phyloP scores from a whole-genome alignment of 768 basidiomycete species.

The Pleurotus platypus region DNA sequence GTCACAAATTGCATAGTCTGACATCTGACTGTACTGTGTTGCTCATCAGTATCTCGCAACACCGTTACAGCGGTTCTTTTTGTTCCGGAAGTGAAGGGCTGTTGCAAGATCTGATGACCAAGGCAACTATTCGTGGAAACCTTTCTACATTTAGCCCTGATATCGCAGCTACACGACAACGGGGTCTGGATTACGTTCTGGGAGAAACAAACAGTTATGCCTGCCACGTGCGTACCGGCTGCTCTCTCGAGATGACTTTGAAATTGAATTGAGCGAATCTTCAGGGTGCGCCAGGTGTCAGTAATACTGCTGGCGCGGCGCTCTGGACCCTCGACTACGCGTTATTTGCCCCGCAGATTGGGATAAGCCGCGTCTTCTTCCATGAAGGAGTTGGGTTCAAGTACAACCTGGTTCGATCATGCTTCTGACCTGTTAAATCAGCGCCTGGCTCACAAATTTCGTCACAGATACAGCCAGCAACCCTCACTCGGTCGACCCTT shows the following conservation, averaged over 20 bases:
- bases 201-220: constrained; percentile 60
- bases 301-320: constrained; percentile 68
- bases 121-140: constrained; percentile 54
- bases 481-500: constrained; percentile 53
- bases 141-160: constrained; percentile 49
- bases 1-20: not conserved
- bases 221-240: constrained; percentile 30
- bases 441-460: not conserved
- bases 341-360: constrained; percentile 55
- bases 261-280: not conserved
- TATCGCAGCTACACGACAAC: constrained; percentile 42
- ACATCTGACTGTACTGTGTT: not conserved
- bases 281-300: constrained; percentile 51
- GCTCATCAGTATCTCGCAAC: constrained; percentile 47
- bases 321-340: constrained; percentile 68
- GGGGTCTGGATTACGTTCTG: constrained; percentile 53
- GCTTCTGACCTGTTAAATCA: not conserved
- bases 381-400: constrained; percentile 71
- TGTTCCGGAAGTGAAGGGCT: constrained; percentile 50
- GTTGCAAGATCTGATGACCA: constrained; percentile 65
- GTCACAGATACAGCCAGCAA: constrained; percentile 57
- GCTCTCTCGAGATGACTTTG: not conserved
- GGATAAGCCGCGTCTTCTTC: constrained; percentile 54
- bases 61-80: constrained; percentile 48
- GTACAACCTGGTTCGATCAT: constrained; percentile 51